A percentile compares a stretch with the other conserved stretches of the same genome.
phyloP scores from a whole-genome alignment of 106 monocot genomes.

The Platanthera zijinensis region DNA sequence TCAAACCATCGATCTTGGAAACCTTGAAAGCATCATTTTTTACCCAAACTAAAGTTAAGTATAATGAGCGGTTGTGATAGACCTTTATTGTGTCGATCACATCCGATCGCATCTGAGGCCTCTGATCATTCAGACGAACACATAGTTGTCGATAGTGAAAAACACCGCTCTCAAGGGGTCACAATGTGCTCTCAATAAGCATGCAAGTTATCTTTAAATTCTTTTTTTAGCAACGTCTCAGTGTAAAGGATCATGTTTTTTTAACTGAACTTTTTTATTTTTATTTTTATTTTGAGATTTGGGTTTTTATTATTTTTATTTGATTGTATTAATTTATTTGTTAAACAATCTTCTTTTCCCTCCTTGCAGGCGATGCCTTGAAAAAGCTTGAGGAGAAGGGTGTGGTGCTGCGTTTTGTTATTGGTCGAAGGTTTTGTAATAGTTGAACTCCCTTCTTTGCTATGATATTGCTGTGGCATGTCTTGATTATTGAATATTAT shows the following conservation, averaged over 20 bases:
- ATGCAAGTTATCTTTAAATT: not conserved
- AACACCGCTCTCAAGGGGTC: no score
- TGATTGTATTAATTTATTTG: not conserved
- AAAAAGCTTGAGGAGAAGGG: slow-evolving; percentile 85
- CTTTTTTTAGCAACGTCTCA: not conserved
- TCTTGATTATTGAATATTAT: not conserved
- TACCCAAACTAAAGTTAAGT: no score
- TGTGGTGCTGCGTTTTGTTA: slow-evolving; percentile 88
- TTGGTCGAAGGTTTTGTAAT: slow-evolving; percentile 86
- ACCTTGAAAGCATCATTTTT: no score
- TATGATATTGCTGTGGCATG: slow-evolving; percentile 2
- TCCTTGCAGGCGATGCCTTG: slow-evolving; percentile 70
- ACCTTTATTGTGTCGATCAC: no score
- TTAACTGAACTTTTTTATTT: not conserved
- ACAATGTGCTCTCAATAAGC: not conserved
- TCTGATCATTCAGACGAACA: no score
- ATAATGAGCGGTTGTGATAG: no score
- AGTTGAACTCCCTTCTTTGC: slow-evolving; percentile 7
- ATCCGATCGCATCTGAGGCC: no score
- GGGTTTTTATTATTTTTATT: not conserved
- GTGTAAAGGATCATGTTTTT: not conserved
- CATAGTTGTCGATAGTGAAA: no score
- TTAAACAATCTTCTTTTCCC: slow-evolving; percentile 3
- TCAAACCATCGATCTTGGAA: no score
- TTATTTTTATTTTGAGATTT: not conserved